Base-by-base conservation (phyloP, 2,329 filamentous ascomycete genomes). In the Penicillium brasilianum region DNA sequence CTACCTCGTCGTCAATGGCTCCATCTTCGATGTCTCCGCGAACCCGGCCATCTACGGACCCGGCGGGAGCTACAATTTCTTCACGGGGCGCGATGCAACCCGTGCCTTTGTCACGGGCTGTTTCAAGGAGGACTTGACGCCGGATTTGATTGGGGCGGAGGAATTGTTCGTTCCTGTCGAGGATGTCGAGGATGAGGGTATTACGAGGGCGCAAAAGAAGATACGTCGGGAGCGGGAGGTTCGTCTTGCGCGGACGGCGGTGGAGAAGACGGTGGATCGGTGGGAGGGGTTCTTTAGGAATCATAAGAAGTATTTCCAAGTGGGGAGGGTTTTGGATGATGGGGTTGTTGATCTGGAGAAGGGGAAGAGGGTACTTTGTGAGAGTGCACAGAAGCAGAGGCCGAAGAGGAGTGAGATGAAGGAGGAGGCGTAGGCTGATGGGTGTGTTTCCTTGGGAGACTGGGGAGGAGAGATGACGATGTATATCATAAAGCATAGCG, bases 81-180 rank as follows among this genome's bases (percentile, higher is more conserved):
- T 99, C 77, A 87, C 93, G 0, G 95, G 94, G 62, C 84, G 85
- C 64, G 95, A 99, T 78, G 93, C 94, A 36, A 88, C 90, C 14
- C 89, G 95, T 52, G 92, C 89, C 20, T 99, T 93, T 77, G 88
- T 99, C 10, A 98, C 95, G 2, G 92, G 92, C 18, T 99, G 95
- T 77, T 99, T 99, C 80, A 81, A 86, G 41, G 89, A 92, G 65
- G 95, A 99, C 81, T 82, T 88, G 34, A 95, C 89, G 1, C 84
- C 90, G 3, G 95, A 99, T 79, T 80, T 97, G 75, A 86, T 91
- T 63, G 95, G 95, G 49, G 89, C 92, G 4, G 95, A 98, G 80
- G 85, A 88, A 65, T 95, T 96, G 86, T 98, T 87, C 78, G 76
- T 89, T 1, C 86, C 87, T 0, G 74, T 94, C 9, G 84, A 90